Conservation (phyloP, 495 filamentous ascomycete genomes). For the Penicillium waksmanii region DNA sequence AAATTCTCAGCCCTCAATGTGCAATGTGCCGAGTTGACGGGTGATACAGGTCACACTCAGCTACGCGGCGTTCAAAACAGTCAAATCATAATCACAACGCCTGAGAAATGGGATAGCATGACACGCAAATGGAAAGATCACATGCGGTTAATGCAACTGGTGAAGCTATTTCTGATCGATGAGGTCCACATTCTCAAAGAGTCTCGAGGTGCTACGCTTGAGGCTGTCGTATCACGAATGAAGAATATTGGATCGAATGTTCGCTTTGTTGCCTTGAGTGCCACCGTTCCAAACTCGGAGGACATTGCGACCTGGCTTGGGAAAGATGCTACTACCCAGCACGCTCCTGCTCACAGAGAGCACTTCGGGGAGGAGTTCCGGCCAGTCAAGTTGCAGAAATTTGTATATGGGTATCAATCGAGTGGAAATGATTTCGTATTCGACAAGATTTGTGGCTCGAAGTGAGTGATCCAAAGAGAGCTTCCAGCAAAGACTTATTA, state of each 20-base stretch:
- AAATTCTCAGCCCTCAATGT: constrained; percentile 80
- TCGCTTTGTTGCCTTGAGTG: constrained; percentile 89
- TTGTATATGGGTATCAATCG: constrained; percentile 76
- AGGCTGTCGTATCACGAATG: constrained; percentile 97
- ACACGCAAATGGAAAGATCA: constrained; percentile 97
- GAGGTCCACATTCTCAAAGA: constrained; percentile 97
- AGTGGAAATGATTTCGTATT: constrained; percentile 82
- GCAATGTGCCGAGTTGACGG: constrained; percentile 84
- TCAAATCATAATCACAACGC: constrained; percentile 92
- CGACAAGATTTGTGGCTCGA: constrained; percentile 75
- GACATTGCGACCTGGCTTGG: constrained; percentile 96
- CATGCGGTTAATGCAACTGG: constrained; percentile 75
- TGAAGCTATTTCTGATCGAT: constrained; percentile 92
- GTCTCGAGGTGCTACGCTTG: constrained; percentile 82
- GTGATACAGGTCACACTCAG: constrained; percentile 81
- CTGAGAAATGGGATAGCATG: constrained; percentile 98
- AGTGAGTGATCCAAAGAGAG: constrained; percentile 47
- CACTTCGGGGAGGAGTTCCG: constrained; percentile 92
- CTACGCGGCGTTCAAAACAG: constrained; percentile 76
- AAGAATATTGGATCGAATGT: constrained; percentile 86
- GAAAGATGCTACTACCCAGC: constrained; percentile 65
- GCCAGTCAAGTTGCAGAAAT: constrained; percentile 84
- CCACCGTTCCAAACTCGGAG: constrained; percentile 89
- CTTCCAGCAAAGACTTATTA: not conserved
- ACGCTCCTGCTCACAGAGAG: constrained; percentile 71